phyloP scores from a whole-genome alignment of 169 alveolate genomes.

The Plasmodium blacklocki region DNA sequence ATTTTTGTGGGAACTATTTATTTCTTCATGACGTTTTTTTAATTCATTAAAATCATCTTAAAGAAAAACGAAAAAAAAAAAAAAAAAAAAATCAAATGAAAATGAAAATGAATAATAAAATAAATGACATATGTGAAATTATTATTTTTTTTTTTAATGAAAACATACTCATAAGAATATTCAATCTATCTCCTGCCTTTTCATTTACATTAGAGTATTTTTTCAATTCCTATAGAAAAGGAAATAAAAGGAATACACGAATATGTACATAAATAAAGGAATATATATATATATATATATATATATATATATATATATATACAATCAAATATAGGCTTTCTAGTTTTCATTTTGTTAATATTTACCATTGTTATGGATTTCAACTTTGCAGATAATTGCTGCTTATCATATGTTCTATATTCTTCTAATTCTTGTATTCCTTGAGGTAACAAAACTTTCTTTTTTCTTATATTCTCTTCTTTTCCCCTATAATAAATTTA shows the following conservation, averaged over 20 bases:
- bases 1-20: constrained; percentile 38
- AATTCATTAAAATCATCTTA: constrained; percentile 70
- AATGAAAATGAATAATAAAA: background rate
- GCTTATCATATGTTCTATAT: constrained; percentile 56
- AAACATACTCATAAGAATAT: constrained; percentile 58
- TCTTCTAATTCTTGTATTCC: constrained; percentile 53
- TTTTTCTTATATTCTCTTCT: constrained; percentile 72
- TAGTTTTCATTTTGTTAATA: background rate
- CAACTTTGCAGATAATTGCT: constrained; percentile 54
- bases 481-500: constrained; percentile 31
- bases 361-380: constrained; percentile 70
- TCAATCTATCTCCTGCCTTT: constrained; percentile 74
- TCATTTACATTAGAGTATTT: constrained; percentile 68
- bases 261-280: background rate
- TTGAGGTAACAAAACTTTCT: constrained; percentile 65
- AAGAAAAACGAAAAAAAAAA: constrained; percentile 6
- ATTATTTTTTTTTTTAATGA: constrained; percentile 2
- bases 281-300: too few relatives aligned
- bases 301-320: background rate
- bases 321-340: too few relatives aligned
- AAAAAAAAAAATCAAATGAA: constrained; percentile 1
- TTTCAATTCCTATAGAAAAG: constrained; percentile 37
- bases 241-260: background rate
- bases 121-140: background rate
- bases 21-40: constrained; percentile 68